Evolutionary conservation across 2,329 filamentous ascomycete species (phyloP).

Genomic region (Talaromyces sp.): DNA sequence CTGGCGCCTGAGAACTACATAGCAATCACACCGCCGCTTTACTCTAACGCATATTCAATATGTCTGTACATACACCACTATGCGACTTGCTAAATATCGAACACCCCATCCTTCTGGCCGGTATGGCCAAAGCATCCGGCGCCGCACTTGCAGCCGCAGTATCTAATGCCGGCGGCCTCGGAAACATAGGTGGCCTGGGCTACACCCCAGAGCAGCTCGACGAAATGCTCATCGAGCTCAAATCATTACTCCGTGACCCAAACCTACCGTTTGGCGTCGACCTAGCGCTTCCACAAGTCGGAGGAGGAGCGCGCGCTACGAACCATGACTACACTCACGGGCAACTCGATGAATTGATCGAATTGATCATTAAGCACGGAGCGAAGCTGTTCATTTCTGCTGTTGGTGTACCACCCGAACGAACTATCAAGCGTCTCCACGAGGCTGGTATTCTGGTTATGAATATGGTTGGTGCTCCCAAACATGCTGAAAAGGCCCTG

Average conservation of each 20-base stretch:
- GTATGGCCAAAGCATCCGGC: conserved; percentile 83
- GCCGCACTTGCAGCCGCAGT: conserved; percentile 77
- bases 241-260: conserved; percentile 62
- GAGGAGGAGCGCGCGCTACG: conserved; percentile 75
- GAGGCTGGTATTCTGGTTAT: conserved; percentile 76
- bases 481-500: conserved; percentile 83
- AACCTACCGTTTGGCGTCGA: conserved; percentile 84
- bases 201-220: conserved; percentile 71
- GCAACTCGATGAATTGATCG: conserved; percentile 79
- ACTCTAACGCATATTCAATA: conserved; percentile 11
- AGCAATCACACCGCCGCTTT: neutral
- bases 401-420: conserved; percentile 74
- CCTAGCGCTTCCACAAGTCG: conserved; percentile 83
- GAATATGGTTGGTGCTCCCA: conserved; percentile 96
- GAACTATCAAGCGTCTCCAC: conserved; percentile 72
- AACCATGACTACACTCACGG: conserved; percentile 96
- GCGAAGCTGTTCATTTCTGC: conserved; percentile 81
- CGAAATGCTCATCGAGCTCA: conserved; percentile 78
- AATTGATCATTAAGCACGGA: conserved; percentile 78
- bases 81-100: conserved; percentile 73
- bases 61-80: conserved; percentile 68
- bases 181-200: conserved; percentile 58
- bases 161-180: conserved; percentile 79
- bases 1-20: neutral
- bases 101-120: conserved; percentile 86